Conservation (phyloP, 306 rosid species). For the Macrotyloma uniflorum region DNA sequence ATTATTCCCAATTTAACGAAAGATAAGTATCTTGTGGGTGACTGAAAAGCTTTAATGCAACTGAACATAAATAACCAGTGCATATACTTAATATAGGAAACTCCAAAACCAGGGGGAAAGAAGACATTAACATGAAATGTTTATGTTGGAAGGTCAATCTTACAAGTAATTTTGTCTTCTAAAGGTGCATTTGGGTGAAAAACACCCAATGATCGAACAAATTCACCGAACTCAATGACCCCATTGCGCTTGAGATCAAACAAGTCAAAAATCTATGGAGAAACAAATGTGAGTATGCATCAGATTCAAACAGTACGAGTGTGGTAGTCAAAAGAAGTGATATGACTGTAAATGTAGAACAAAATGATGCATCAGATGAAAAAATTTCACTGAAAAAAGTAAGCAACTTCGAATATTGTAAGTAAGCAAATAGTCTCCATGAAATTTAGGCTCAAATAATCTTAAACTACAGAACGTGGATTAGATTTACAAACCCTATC, state of each 20-base stretch:
- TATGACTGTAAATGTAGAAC: constrained; percentile 1
- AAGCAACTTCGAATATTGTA: background rate
- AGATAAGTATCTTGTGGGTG: background rate
- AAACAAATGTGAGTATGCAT: constrained; percentile 12
- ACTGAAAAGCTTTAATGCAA: constrained; percentile 9
- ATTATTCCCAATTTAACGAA: constrained; percentile 34
- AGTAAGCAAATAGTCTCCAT: background rate
- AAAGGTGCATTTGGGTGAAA: constrained; percentile 77
- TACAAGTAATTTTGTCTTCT: constrained; percentile 78
- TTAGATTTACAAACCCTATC: constrained; percentile 66
- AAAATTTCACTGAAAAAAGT: background rate
- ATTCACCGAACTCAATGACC: constrained; percentile 85
- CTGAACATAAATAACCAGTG: background rate
- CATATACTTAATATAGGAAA: constrained; percentile 21
- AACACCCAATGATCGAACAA: constrained; percentile 77
- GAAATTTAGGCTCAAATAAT: constrained; percentile 5
- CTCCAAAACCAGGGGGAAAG: background rate
- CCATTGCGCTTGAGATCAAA: constrained; percentile 83
- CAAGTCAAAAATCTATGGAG: constrained; percentile 68
- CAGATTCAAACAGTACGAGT: constrained; percentile 3
- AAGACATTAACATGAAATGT: background rate
- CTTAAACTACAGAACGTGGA: background rate
- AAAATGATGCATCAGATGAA: background rate
- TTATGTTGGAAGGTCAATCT: constrained; percentile 30
- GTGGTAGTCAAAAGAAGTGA: constrained; percentile 1